Percentiles rank a stretch among this genome's conserved stretches.
phyloP scores from a whole-genome alignment of 257 asterid species.

The Solanum chilense region DNA sequence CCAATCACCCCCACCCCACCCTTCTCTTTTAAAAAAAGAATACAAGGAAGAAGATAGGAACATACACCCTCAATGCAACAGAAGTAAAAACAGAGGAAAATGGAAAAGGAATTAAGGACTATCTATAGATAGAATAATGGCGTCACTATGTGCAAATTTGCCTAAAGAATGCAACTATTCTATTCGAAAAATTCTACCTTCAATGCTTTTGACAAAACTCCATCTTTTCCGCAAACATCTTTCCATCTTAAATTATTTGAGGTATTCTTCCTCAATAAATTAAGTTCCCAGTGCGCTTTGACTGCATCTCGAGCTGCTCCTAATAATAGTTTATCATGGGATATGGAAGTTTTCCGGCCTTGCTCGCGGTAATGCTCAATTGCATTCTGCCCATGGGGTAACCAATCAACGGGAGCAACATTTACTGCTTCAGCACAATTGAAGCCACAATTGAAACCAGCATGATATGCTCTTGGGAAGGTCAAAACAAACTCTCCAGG shows the following conservation, averaged over 20 bases:
- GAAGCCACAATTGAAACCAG: constrained; percentile 93
- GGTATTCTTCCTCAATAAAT: constrained; percentile 65
- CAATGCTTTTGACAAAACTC: constrained; percentile 64
- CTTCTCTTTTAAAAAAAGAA: background rate
- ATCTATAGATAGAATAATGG: background rate
- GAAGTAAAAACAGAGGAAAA: background rate
- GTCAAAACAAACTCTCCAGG: constrained; percentile 95
- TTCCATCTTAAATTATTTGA: constrained; percentile 72
- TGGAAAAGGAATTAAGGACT: background rate
- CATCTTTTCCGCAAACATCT: constrained; percentile 90
- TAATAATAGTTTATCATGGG: constrained; percentile 90
- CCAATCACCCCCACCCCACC: background rate
- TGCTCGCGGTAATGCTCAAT: constrained; percentile 81
- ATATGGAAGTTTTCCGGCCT: constrained; percentile 76
- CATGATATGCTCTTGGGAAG: constrained; percentile 98
- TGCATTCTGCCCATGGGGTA: constrained; percentile 95
- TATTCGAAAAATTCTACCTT: constrained; percentile 36
- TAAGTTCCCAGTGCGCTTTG: constrained; percentile 91
- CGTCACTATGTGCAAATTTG: background rate
- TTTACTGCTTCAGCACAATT: constrained; percentile 99
- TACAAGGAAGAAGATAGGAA: background rate
- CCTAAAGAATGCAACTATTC: background rate
- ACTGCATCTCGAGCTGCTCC: constrained; percentile 99
- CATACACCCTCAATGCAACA: background rate
- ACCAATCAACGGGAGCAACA: constrained; percentile 99